These are phyloP conservation scores for Tubosaeta brunneosetosa DNA, from an alignment of 768 basidiomycete species.

Conservation along the genomic window DNA sequence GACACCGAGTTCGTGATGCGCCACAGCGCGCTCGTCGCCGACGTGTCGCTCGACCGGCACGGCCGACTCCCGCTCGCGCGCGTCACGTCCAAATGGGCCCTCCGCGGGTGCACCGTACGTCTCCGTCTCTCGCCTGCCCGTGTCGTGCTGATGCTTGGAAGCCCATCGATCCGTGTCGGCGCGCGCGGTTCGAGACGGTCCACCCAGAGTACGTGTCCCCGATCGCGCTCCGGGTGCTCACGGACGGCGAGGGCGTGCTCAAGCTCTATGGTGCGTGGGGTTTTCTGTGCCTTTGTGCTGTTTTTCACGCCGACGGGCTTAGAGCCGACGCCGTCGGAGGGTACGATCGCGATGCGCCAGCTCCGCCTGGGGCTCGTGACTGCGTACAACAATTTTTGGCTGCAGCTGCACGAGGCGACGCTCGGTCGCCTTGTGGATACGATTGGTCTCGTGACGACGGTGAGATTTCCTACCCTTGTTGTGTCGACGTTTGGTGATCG, in stretches of 20 bases:
- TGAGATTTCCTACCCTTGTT: background rate
- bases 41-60: conserved; percentile 22
- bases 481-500: background rate
- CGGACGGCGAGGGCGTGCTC: conserved; percentile 22
- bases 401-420: conserved; percentile 19
- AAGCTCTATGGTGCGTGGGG: conserved; percentile 23
- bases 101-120: conserved; percentile 22
- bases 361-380: conserved; percentile 23
- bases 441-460: conserved; percentile 18
- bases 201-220: conserved; percentile 26
- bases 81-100: conserved; percentile 20
- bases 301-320: background rate
- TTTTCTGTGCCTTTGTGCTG: background rate
- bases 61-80: conserved; percentile 18
- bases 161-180: conserved; percentile 23
- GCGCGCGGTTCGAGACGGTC: conserved; percentile 14
- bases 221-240: conserved; percentile 23
- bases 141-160: background rate
- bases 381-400: conserved; percentile 13
- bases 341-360: conserved; percentile 18
- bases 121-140: background rate
- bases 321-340: conserved; percentile 28
- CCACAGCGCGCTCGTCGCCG: conserved; percentile 23
- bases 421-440: conserved; percentile 22
- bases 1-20: conserved; percentile 27